Evolutionary conservation across 768 basidiomycete genomes (phyloP).

Genomic region (Tricholomella constricta): DNA sequence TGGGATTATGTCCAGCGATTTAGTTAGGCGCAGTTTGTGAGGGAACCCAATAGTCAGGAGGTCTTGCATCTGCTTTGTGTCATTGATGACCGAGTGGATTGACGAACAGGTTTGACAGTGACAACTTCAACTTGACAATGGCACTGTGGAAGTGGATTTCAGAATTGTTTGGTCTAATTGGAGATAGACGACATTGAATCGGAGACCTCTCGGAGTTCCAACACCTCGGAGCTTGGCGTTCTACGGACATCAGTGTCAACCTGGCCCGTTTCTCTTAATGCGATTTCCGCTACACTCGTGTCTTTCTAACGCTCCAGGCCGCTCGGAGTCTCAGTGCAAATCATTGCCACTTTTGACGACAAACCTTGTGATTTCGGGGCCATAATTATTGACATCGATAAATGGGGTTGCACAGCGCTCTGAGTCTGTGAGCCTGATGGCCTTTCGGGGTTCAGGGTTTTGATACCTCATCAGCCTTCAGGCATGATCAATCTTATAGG

Average conservation of each 20-base stretch:
- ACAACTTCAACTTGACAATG: too few species aligned
- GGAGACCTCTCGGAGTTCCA: conserved; percentile 12
- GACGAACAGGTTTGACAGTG: neutral
- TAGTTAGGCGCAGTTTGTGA: too few species aligned
- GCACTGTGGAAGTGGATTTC: neutral
- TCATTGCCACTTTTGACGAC: too few species aligned
- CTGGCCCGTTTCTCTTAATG: too few species aligned
- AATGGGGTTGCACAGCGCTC: neutral
- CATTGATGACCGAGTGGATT: neutral
- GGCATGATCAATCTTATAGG: neutral
- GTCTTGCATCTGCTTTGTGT: too few species aligned
- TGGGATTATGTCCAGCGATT: too few species aligned
- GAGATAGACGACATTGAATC: neutral
- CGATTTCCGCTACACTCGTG: too few species aligned
- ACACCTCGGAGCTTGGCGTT: neutral
- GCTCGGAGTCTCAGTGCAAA: too few species aligned
- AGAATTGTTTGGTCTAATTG: neutral
- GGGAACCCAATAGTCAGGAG: too few species aligned
- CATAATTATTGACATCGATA: neutral
- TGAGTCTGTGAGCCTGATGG: neutral
- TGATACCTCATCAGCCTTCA: neutral
- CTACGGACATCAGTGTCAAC: neutral
- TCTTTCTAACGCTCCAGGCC: too few species aligned
- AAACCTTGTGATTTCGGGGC: neutral
- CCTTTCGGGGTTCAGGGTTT: neutral